These are phyloP conservation scores for Arthrobotrys pseudoclavata DNA, from an alignment of 2,329 filamentous ascomycete genomes.

Conservation along the genomic window DNA sequence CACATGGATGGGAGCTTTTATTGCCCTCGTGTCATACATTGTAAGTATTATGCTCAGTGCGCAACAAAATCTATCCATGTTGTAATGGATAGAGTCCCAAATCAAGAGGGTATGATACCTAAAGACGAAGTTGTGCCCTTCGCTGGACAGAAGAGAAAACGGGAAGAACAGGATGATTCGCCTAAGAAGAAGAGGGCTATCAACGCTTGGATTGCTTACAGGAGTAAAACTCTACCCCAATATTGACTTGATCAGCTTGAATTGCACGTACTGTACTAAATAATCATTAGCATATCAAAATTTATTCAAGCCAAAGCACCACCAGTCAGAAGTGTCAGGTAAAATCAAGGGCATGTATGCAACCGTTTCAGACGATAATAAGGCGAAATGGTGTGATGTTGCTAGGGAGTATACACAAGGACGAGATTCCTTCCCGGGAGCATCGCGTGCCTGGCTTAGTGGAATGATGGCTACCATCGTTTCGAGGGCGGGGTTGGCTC, in stretches of 20 bases:
- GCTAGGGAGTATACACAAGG: constrained; percentile 27
- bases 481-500: neutral
- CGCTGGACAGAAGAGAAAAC: constrained; percentile 2
- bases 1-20: constrained; percentile 21
- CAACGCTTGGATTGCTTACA: constrained; percentile 38
- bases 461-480: constrained; percentile 32
- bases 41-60: neutral
- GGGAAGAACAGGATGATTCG: neutral
- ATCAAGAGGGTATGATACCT: neutral
- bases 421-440: constrained; percentile 24
- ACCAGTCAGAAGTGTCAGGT: constrained; percentile 28
- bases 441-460: constrained; percentile 22
- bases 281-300: constrained; percentile 23
- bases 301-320: constrained; percentile 17
- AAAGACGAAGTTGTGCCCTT: neutral
- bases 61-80: neutral
- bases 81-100: constrained; percentile 11
- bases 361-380: constrained; percentile 2
- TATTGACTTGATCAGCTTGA: too few species aligned
- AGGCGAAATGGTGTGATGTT: constrained; percentile 20
- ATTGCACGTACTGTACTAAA: neutral
- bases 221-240: constrained; percentile 5
- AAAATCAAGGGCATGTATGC: constrained; percentile 39
- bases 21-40: constrained; percentile 1
- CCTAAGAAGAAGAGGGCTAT: constrained; percentile 27